Base-by-base conservation (phyloP, 2,329 filamentous ascomycete species). In the Clonostachys chloroleuca region DNA sequence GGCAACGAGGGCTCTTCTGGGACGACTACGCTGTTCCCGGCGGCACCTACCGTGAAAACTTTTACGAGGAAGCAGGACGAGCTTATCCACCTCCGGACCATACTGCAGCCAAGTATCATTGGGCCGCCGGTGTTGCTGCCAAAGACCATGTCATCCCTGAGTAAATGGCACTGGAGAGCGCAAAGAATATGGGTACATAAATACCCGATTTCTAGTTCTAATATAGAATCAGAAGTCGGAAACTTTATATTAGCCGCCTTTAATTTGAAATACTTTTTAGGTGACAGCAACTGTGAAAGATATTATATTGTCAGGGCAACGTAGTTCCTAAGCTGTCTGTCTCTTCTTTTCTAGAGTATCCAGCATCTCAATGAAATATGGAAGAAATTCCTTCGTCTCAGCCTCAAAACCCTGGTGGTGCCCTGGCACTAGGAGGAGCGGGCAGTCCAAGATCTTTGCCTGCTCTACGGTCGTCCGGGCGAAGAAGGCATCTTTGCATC, bases 1-100 rank as follows among this genome's bases (percentile, higher is more conserved):
- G 72, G 30, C 67, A 65, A 12, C 69, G 84, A 18, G 81, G 82
- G 0, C 57, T 83, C 6, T 83, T 84, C 59, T 81, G 71, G 67
- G 70, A 73, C 17, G 69, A 72, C 39, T 76, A 76, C 54, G 69
- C 73, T 7, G 77, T 81, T 3, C 73, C 75, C 1, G 74, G 73
- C 2, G 80, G 80, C 0, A 83, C 79, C 0, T 81, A 83, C 51
- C 68, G 81, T 9, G 81, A 85, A 62, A 84, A 84, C 57, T 69
- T 84, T 49, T 79, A 80, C 48, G 69, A 70, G 14, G 67, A 66
- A 18, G 59, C 66, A 12, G 80, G 78, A 0, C 72, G 79, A 54
- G 70, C 61, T 9, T 69, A 75, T 36, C 76, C 78, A 4, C 58
- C 71, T 2, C 63, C 71, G 1, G 74, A 78, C 43, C 81, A 84